Evolutionary conservation across 2,329 filamentous ascomycete genomes (phyloP), one percentile per base, ranked within the genome.

Genomic region (Uncinocarpus reesii): DNA sequence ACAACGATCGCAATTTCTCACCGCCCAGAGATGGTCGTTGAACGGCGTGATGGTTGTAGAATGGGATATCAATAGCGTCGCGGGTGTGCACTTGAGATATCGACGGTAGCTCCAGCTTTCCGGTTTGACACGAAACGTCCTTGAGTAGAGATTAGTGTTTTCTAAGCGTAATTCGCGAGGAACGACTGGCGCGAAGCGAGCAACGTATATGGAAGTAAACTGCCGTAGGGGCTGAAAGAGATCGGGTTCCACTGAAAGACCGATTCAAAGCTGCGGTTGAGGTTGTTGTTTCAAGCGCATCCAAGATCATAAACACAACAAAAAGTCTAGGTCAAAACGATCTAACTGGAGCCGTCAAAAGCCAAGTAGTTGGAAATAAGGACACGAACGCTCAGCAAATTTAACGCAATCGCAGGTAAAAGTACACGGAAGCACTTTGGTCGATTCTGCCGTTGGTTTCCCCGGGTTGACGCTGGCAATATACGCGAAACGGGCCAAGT

Each of bases 81-180:
- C 84, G 82, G 78, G 81, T 79, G 71, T 86, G 82, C 73, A 85
- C 79, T 74, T 86, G 81, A 64, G 84, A 84, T 65, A 88, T 84
- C 72, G 85, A 85, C 72, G 86, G 84, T 69, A 89, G 81, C 85
- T 89, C 86, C 86, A 93, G 86, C 76, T 89, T 92, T 83, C 79
- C 86, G 85, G 80, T 83, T 71, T 79, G 73, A 64, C 58, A 53
- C 56, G 53, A 49, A 48, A 48, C 45, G 18, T 31, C 4, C 23
- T 53, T 40, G 16, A 49, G 42, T 21, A 15, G 36, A 21, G 16
- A 34, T 29, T 40, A 8, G 36, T 11, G 20, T 23, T 35, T 41
- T 24, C 16, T 28, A 31, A 26, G 24, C 34, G 26, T 31, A 24
- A 16, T 7, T 34, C 42, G 21, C 35, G 26, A 38, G 13, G 26